phyloP scores from a whole-genome alignment of 1,284 basidiomycete genomes.

The Boletus mariae region DNA sequence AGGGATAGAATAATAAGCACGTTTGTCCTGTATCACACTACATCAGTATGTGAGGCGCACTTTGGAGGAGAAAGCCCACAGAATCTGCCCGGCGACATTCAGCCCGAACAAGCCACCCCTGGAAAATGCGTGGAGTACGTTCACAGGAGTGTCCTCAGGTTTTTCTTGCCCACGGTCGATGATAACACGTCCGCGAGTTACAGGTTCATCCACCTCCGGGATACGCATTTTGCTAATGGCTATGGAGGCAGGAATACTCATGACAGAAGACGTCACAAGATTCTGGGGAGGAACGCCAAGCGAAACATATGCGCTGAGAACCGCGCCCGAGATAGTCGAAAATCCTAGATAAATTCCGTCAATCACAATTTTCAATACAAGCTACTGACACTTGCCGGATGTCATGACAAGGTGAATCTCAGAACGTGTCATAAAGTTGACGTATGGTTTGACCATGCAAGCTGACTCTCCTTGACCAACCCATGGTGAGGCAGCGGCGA shows the following conservation, averaged over 20 bases:
- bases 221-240: conserved; percentile 84
- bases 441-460: conserved; percentile 82
- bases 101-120: conserved; percentile 86
- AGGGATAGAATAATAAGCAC: conserved; percentile 80
- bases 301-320: conserved; percentile 79
- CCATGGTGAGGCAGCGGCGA: conserved; percentile 89
- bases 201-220: conserved; percentile 81
- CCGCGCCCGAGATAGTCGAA: conserved; percentile 89
- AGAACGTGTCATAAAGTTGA: conserved; percentile 84
- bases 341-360: conserved; percentile 45
- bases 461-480: conserved; percentile 88
- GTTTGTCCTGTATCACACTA: conserved; percentile 51
- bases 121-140: conserved; percentile 85
- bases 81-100: conserved; percentile 79
- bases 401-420: conserved; percentile 90
- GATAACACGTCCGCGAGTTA: conserved; percentile 78
- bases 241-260: conserved; percentile 93
- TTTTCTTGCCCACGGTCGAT: conserved; percentile 70
- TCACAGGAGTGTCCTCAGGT: conserved; percentile 56
- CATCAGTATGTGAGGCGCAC: conserved; percentile 3
- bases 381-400: conserved; percentile 53
- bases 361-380: not conserved
- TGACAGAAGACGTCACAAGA: conserved; percentile 86
- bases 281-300: conserved; percentile 82
- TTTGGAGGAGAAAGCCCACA: conserved; percentile 45